Evolutionary conservation across 2,329 filamentous ascomycete genomes (phyloP), one percentile per base, ranked within the genome.

Genomic region (Cercospora sojina): DNA sequence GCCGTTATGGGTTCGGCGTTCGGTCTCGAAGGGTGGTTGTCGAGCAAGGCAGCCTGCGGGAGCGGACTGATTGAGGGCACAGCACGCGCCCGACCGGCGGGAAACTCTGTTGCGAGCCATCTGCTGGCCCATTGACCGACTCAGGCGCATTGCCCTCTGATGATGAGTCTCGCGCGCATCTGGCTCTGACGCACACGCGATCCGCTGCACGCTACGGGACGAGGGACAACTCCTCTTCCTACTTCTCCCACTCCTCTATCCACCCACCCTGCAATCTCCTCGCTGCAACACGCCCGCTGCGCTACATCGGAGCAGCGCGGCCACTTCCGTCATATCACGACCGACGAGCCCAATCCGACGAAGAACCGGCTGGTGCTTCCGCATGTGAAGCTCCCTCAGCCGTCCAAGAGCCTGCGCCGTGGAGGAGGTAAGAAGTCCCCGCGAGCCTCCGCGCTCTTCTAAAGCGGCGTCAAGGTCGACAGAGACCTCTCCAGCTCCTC

Each of bases 311-410:
- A 35, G 12, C 41, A 13, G 23, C 18, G 31, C 20, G 35, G 20
- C 60, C 60, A 56, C 60, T 32, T 55, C 49, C 60, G 31, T 62
- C 60, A 56, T 59, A 49, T 32, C 61, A 47, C 61, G 31, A 49
- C 43, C 53, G 59, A 65, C 51, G 53, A 51, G 35, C 56, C 63
- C 47, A 35, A 62, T 55, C 64, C 65, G 65, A 67, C 57, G 41
- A 67, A 67, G 43, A 60, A 43, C 65, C 65, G 65, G 65, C 65
- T 67, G 65, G 65, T 57, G 65, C 65, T 63, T 66, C 65, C 57
- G 65, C 65, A 67, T 67, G 65, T 64, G 65, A 67, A 67, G 65
- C 59, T 62, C 59, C 59, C 51, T 62, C 61, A 60, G 60, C 56
- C 60, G 60, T 47, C 56, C 59, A 35, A 41, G 35, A 47, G 35